Conservation (phyloP, 345 rosid genomes). For the Melaleuca quinquenervia region DNA sequence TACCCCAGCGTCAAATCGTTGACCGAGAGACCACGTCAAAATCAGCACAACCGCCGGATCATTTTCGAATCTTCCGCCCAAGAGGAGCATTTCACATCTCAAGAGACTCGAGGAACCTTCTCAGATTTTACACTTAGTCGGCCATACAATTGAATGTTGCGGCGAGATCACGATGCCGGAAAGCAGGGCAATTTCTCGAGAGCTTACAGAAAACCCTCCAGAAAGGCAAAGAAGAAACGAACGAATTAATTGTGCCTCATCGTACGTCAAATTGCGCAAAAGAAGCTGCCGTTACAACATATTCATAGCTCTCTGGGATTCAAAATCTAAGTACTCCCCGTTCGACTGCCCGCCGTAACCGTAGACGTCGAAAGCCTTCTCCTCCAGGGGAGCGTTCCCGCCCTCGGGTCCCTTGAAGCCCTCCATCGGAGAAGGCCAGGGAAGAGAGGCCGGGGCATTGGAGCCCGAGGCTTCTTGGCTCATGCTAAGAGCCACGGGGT, state of each 20-base stretch:
- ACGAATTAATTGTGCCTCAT: neutral
- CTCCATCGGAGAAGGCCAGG: constrained; percentile 54
- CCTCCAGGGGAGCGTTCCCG: constrained; percentile 21
- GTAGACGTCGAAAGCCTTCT: constrained; percentile 38
- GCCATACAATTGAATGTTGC: neutral
- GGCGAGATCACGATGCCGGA: neutral
- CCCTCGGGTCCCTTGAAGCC: constrained; percentile 54
- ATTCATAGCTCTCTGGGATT: constrained; percentile 37
- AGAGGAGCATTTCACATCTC: neutral
- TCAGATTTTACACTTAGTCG: neutral
- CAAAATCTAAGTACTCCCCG: constrained; percentile 34
- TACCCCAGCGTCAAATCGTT: neutral
- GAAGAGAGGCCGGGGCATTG: constrained; percentile 48
- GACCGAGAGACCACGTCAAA: neutral
- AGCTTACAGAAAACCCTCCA: neutral
- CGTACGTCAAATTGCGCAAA: neutral
- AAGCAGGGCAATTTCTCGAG: too few species aligned
- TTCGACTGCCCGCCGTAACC: constrained; percentile 34
- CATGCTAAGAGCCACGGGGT: constrained; percentile 29
- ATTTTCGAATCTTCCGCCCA: neutral
- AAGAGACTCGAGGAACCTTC: neutral
- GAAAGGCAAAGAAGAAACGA: neutral
- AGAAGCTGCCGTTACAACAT: constrained; percentile 16
- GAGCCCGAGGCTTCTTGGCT: constrained; percentile 62
- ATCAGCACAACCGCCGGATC: neutral